A percentile compares a stretch with the other conserved stretches of the same genome.
phyloP scores from a whole-genome alignment of 2,329 filamentous ascomycete species.

The Colletotrichum incanum region DNA sequence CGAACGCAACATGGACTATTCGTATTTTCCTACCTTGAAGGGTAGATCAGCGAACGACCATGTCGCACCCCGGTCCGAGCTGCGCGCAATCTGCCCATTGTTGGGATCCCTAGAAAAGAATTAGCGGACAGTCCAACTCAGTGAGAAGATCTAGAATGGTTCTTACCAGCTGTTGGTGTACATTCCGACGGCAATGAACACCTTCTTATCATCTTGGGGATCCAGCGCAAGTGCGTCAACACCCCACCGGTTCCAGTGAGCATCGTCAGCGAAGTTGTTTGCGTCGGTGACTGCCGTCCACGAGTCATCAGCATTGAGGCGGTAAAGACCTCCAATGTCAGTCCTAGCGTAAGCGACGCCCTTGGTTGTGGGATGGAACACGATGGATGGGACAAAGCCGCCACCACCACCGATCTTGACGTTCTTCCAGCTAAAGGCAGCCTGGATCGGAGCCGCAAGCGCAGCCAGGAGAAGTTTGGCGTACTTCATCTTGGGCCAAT shows the following conservation, averaged over 20 bases:
- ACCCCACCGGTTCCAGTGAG: slow-evolving; percentile 70
- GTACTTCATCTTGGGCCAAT: slow-evolving; percentile 37
- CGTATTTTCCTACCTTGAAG: slow-evolving; percentile 61
- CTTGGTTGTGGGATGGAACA: slow-evolving; percentile 67
- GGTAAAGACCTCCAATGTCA: slow-evolving; percentile 72
- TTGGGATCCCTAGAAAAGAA: slow-evolving; percentile 63
- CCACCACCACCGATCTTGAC: slow-evolving; percentile 71
- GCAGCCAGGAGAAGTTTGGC: slow-evolving; percentile 36
- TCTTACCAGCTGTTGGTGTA: slow-evolving; percentile 70
- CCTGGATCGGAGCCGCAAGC: slow-evolving; percentile 47
- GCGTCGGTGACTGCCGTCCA: slow-evolving; percentile 69
- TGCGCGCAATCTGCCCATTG: slow-evolving; percentile 69
- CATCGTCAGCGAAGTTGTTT: slow-evolving; percentile 55
- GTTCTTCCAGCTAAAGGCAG: slow-evolving; percentile 64
- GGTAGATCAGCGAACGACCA: slow-evolving; percentile 65
- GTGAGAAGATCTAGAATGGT: accelerated
- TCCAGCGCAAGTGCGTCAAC: slow-evolving; percentile 72
- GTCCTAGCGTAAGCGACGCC: slow-evolving; percentile 71
- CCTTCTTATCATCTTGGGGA: slow-evolving; percentile 65
- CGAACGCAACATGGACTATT: accelerated
- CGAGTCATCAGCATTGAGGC: slow-evolving; percentile 68
- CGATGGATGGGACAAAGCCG: slow-evolving; percentile 70
- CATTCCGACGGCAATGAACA: slow-evolving; percentile 70
- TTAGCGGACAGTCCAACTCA: neutral
- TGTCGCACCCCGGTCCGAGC: slow-evolving; percentile 67